phyloP scores from a whole-genome alignment of 2,329 filamentous ascomycete species.

The Sporothrix mexicana region DNA sequence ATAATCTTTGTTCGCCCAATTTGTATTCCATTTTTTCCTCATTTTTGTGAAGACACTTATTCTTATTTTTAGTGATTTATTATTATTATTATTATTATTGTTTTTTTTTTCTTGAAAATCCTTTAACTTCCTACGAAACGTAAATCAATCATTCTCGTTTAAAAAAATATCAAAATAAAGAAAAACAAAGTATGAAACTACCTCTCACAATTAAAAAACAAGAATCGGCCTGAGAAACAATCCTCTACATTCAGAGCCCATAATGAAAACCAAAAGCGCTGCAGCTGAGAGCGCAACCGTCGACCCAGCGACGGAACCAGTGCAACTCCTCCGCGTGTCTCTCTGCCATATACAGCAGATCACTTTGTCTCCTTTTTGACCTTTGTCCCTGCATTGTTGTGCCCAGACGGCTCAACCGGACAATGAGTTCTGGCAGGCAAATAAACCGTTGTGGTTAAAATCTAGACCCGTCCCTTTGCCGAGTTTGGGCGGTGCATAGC shows the following conservation, averaged over 20 bases:
- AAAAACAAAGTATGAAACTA: no score
- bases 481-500: neutral
- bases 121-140: neutral
- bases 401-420: constrained; percentile 16
- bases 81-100: no score
- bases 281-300: neutral
- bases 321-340: neutral
- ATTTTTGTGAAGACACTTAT: no score
- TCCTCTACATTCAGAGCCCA: no score
- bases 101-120: neutral
- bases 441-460: constrained; percentile 3
- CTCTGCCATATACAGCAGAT: no score
- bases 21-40: neutral
- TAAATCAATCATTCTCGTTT: neutral
- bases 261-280: no score
- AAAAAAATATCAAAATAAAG: neutral
- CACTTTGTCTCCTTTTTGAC: neutral
- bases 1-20: no score
- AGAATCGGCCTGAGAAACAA: no score
- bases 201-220: no score
- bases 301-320: neutral
- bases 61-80: no score
- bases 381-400: neutral
- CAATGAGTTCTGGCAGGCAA: constrained; percentile 8
- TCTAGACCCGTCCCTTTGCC: constrained; percentile 21